Conservation (phyloP, 2,329 filamentous ascomycete genomes). For the Mollisiaceae sp. region DNA sequence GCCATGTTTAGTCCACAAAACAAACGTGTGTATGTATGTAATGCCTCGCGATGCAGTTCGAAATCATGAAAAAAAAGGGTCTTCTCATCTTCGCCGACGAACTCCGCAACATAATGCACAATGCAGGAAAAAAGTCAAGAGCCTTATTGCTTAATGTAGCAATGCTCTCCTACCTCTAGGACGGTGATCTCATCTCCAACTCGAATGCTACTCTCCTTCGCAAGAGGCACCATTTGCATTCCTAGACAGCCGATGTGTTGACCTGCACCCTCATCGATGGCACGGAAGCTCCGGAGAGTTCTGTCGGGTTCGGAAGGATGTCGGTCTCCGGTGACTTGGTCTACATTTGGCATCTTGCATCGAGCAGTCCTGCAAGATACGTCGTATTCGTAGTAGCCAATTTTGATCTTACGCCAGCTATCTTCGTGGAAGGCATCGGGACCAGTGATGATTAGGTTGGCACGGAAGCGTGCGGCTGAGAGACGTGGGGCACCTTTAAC, state of each 20-base stretch:
- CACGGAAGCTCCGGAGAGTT: conserved; percentile 61
- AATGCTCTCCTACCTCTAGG: conserved; percentile 43
- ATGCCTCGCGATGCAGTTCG: neutral
- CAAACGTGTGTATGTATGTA: conserved; percentile 7
- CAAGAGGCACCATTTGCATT: conserved; percentile 67
- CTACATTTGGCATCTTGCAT: conserved; percentile 74
- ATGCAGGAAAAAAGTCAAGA: conserved; percentile 1
- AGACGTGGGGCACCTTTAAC: conserved; percentile 56
- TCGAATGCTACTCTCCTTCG: conserved; percentile 53
- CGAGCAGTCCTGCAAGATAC: conserved; percentile 70
- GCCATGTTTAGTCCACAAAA: neutral
- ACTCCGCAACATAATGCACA: conserved; percentile 8
- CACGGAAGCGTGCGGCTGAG: conserved; percentile 68
- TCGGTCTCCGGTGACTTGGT: conserved; percentile 51
- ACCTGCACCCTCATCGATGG: conserved; percentile 63
- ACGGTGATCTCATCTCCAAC: conserved; percentile 62
- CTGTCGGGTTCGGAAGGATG: conserved; percentile 58
- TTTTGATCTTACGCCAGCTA: conserved; percentile 66
- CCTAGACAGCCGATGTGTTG: conserved; percentile 63
- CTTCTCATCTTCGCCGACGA: conserved; percentile 1
- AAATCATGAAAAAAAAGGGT: neutral
- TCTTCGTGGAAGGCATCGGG: conserved; percentile 71
- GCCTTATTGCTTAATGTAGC: conserved; percentile 33
- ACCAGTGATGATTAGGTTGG: conserved; percentile 74
- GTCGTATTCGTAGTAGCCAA: conserved; percentile 58